A percentile compares a stretch with the other conserved stretches of the same genome.
These are phyloP conservation scores for Triticum turgidum DNA, from an alignment of 176 grass and related monocot genomes.

Conservation along the genomic window DNA sequence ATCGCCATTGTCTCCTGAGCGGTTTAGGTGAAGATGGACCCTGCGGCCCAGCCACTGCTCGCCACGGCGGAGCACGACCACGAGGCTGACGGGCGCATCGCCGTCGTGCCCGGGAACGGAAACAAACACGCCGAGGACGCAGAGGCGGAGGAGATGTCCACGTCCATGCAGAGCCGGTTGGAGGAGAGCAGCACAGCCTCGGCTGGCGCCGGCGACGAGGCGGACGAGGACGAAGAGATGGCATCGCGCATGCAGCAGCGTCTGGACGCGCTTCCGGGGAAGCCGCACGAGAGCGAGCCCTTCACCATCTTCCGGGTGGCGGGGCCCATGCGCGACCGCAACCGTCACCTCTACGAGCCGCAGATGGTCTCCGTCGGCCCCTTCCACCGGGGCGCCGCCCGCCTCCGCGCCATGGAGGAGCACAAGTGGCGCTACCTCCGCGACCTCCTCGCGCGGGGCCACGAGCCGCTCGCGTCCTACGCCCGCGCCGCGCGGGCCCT, in stretches of 20 bases:
- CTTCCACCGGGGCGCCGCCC: constrained; percentile 45
- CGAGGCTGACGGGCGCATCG: background rate
- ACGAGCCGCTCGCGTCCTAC: constrained; percentile 16
- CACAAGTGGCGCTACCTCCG: constrained; percentile 56
- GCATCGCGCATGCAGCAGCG: constrained; percentile 13
- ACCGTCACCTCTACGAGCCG: constrained; percentile 49
- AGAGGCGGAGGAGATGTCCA: background rate
- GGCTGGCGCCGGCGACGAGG: background rate
- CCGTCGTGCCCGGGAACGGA: background rate
- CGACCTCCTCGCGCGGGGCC: constrained; percentile 38
- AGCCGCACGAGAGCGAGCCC: constrained; percentile 43
- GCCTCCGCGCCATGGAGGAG: constrained; percentile 53
- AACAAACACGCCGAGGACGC: background rate
- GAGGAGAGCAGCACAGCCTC: background rate
- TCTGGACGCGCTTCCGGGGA: constrained; percentile 29
- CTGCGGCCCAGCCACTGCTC: background rate
- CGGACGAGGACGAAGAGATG: constrained; percentile 30
- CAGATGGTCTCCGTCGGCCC: constrained; percentile 44
- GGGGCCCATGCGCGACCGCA: constrained; percentile 43
- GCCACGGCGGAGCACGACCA: background rate
- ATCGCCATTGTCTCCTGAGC: background rate
- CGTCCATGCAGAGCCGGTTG: background rate
- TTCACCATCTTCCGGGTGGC: constrained; percentile 55
- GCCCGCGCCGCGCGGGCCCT: constrained; percentile 25
- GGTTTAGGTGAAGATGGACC: background rate